Percentiles rank a stretch among this genome's conserved stretches.
phyloP scores from a whole-genome alignment of 257 asterid species.

The Rubia yunnanensis region DNA sequence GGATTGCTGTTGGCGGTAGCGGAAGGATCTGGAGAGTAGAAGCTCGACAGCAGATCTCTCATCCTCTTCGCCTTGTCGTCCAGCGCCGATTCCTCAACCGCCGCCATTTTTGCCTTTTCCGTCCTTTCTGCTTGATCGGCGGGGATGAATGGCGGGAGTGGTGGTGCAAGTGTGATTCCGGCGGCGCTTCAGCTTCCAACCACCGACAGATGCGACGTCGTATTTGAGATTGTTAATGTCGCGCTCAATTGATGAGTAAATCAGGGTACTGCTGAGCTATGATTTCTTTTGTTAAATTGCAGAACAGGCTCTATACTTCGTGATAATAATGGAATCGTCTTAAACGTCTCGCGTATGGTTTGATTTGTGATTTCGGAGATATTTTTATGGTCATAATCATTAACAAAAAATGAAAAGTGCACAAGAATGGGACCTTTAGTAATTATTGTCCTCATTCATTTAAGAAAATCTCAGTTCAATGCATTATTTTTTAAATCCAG shows the following conservation, averaged over 20 bases:
- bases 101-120: conserved; percentile 38
- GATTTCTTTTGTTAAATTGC: background rate
- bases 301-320: background rate
- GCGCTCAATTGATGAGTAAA: no score
- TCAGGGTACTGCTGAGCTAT: no score
- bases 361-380: no score
- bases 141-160: background rate
- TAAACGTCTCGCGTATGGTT: no score
- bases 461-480: no score
- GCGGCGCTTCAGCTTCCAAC: background rate
- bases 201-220: background rate
- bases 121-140: background rate
- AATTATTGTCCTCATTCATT: no score
- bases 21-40: conserved; percentile 72
- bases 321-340: background rate
- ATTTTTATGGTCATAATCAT: no score
- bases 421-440: no score
- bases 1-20: conserved; percentile 22
- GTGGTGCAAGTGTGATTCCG: background rate
- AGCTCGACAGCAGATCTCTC: conserved; percentile 95
- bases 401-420: no score
- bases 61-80: conserved; percentile 96
- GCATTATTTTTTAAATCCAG: no score
- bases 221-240: background rate
- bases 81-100: conserved; percentile 43